Conservation (phyloP, 2,329 filamentous ascomycete species). For the Monosporascus sp. region DNA sequence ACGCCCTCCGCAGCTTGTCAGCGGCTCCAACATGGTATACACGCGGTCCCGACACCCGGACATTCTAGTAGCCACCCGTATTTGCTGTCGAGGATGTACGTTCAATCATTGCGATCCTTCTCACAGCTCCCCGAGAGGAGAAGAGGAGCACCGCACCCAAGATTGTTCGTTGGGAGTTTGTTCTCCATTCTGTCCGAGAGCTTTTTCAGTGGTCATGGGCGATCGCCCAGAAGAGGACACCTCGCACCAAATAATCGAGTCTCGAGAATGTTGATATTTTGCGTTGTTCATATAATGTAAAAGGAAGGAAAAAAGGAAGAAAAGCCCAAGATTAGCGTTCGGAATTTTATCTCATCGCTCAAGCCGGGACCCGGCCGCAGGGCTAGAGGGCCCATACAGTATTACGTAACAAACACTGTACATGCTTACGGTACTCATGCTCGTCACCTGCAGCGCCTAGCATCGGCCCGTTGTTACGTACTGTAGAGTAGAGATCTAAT, state of each 20-base stretch:
- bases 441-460: neutral
- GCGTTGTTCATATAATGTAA: conserved; percentile 39
- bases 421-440: too few relatives aligned
- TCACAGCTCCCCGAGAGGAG: conserved; percentile 32
- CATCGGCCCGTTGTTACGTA: neutral
- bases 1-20: too few relatives aligned
- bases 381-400: neutral
- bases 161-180: conserved; percentile 46
- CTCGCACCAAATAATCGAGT: conserved; percentile 40
- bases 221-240: conserved; percentile 34
- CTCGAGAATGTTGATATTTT: conserved; percentile 42
- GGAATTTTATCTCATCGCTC: neutral
- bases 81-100: conserved; percentile 35
- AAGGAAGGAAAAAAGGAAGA: conserved; percentile 26
- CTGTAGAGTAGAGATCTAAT: too few relatives aligned
- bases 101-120: conserved; percentile 57
- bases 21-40: too few relatives aligned
- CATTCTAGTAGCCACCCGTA: too few relatives aligned
- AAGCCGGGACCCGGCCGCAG: neutral
- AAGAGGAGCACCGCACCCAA: conserved; percentile 54
- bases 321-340: conserved; percentile 1
- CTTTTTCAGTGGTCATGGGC: conserved; percentile 43
- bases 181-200: conserved; percentile 48
- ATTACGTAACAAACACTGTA: neutral
- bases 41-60: too few relatives aligned